Base-by-base conservation (phyloP, 345 rosid genomes). In the Rubroshorea leprosula region DNA sequence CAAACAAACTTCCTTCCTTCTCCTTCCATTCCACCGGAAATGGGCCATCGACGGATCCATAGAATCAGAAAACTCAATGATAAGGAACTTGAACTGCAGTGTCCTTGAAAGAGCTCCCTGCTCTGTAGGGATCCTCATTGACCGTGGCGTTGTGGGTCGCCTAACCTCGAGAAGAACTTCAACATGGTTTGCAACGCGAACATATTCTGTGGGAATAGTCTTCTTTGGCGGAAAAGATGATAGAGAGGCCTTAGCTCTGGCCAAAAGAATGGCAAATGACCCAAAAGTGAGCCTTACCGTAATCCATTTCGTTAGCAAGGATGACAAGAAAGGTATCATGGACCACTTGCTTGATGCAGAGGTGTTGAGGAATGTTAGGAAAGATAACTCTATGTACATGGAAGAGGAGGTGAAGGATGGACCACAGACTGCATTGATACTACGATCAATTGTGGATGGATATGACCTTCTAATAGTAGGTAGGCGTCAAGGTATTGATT, bases 141-240 rank as follows among this genome's bases (percentile, higher is more conserved):
- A 60, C 54, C 74, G 76, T 4, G 45, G 29, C 2, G 9, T 44
- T 15, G 18, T 44, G n/a, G 16, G 14, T 44, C 47, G 12, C 14
- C 17, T 19, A 10, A 58, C 9, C 9, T 14, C 1, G 0, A 10
- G 19, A 15, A 11, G 14, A 14, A 5, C 26, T 0, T 8, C 47
- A 5, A 43, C 7, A 6, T 6, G 22, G n/a, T 15, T 27, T 1
- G 22, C 25, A 41, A 47, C 44, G 21, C 4, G 47, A 5, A 23
- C 23, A 1, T 62, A 52, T 23, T 51, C 55, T 27, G 57, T 72
- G 0, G 64, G 70, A 10, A 49, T 83, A 70, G 54, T 89, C 43
- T 89, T 82, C 70, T 56, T 78, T 5, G 94, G 94, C 0, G 91
- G 91, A 0, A 64, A 53, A 15, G 96, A 89, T 39, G 94, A 89